A percentile compares a stretch with the other conserved stretches of the same genome.
Evolutionary conservation across 805 yeast species (phyloP).

Genomic region (Ascoidea asiatica): DNA sequence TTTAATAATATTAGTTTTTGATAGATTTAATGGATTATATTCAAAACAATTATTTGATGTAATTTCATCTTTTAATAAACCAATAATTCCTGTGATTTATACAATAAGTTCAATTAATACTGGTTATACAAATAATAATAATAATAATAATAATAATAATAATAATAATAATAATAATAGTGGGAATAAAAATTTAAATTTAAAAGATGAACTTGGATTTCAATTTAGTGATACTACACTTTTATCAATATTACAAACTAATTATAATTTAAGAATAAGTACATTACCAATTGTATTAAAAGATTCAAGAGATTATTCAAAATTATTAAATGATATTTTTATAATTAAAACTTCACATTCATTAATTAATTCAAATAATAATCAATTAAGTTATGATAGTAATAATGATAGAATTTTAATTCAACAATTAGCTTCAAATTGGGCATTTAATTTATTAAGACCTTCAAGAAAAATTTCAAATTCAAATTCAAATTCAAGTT

Average conservation of each 20-base stretch:
- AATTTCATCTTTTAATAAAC: neutral
- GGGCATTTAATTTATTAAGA: neutral
- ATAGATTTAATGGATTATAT: neutral
- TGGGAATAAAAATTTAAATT: neutral
- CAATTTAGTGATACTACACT: neutral
- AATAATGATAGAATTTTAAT: no score
- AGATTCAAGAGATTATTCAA: neutral
- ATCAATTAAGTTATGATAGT: no score
- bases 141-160: neutral
- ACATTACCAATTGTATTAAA: neutral
- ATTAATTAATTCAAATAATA: neutral
- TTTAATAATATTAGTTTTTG: neutral
- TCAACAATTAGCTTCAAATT: neutral
- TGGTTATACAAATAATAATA: neutral
- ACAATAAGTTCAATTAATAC: neutral
- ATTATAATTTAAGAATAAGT: neutral
- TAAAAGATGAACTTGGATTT: neutral
- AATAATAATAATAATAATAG: neutral
- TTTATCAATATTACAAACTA: neutral
- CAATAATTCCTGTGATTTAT: neutral
- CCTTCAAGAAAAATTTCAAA: neutral
- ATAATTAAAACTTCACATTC: neutral
- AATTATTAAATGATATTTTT: neutral
- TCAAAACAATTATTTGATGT: neutral
- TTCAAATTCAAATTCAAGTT: neutral